Conservation (phyloP, 2,329 filamentous ascomycete species). For the Cytospora leucostoma region DNA sequence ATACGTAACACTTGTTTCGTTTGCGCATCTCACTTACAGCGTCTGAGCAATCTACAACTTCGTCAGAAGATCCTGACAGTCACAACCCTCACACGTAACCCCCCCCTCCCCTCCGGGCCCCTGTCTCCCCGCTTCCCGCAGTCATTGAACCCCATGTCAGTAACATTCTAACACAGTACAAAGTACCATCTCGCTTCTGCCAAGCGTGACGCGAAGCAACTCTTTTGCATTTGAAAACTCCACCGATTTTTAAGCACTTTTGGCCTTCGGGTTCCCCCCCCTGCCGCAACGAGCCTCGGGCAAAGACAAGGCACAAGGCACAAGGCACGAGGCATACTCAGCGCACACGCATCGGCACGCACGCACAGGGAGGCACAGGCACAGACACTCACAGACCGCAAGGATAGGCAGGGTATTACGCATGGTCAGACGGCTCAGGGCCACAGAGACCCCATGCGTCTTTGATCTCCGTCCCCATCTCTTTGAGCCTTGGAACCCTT, state of each 20-base stretch:
- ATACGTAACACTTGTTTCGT: not conserved
- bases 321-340: not conserved
- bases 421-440: not conserved
- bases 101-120: not conserved
- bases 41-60: not conserved
- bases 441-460: not conserved
- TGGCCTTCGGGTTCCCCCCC: not conserved
- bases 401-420: too few species aligned
- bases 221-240: not conserved
- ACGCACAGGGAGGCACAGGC: not conserved
- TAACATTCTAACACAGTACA: too few species aligned
- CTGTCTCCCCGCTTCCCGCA: not conserved
- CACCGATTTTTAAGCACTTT: not conserved
- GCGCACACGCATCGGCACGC: not conserved
- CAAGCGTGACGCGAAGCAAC: slow-evolving; percentile 17
- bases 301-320: not conserved
- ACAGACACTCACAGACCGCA: too few species aligned
- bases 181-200: slow-evolving; percentile 20
- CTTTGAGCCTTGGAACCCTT: not conserved
- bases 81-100: slow-evolving; percentile 6
- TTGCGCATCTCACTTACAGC: slow-evolving; percentile 19
- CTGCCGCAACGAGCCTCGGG: not conserved
- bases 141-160: too few species aligned
- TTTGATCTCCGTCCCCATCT: not conserved
- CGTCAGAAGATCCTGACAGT: slow-evolving; percentile 22